These are phyloP conservation scores for Saccharomyces pastorianus DNA, from an alignment of 1,139 yeast species.

Conservation along the genomic window DNA sequence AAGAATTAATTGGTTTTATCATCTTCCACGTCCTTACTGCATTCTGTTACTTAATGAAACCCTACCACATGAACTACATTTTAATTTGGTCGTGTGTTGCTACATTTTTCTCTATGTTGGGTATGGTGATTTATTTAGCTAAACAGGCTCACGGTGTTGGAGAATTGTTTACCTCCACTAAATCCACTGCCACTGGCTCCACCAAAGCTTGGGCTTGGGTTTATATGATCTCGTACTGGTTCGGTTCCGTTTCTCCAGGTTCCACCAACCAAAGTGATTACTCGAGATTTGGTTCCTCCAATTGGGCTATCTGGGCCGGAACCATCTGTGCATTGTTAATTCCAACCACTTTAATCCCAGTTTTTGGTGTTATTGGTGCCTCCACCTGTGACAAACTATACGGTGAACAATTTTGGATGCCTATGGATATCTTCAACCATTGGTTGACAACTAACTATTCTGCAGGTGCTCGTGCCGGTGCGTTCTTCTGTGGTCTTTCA, in stretches of 20 bases:
- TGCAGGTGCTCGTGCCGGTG: slow-evolving; percentile 40
- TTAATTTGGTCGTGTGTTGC: slow-evolving; percentile 35
- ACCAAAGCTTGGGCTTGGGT: slow-evolving; percentile 38
- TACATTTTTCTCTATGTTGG: slow-evolving; percentile 38
- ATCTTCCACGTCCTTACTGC: slow-evolving; percentile 37
- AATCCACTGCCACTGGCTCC: slow-evolving; percentile 29
- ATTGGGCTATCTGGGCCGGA: slow-evolving; percentile 32
- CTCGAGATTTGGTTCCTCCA: slow-evolving; percentile 37
- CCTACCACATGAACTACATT: slow-evolving; percentile 34
- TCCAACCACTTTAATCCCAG: slow-evolving; percentile 39
- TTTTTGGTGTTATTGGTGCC: slow-evolving; percentile 38
- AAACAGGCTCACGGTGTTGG: slow-evolving; percentile 36
- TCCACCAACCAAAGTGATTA: slow-evolving; percentile 33
- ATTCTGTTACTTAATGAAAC: slow-evolving; percentile 34
- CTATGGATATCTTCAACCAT: slow-evolving; percentile 31
- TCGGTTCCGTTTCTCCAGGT: slow-evolving; percentile 39
- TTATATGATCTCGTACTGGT: slow-evolving; percentile 38
- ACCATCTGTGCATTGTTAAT: slow-evolving; percentile 33
- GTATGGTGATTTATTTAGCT: slow-evolving; percentile 35
- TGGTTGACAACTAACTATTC: slow-evolving; percentile 34
- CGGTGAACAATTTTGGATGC: slow-evolving; percentile 36
- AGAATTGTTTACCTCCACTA: slow-evolving; percentile 30
- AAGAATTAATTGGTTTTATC: slow-evolving; percentile 37
- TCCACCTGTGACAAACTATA: slow-evolving; percentile 33
- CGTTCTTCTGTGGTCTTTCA: slow-evolving; percentile 40